Evolutionary conservation across 1,139 yeast species (phyloP), one percentile per base, ranked within the genome.

Genomic region (Zygoascus hellenicus): DNA sequence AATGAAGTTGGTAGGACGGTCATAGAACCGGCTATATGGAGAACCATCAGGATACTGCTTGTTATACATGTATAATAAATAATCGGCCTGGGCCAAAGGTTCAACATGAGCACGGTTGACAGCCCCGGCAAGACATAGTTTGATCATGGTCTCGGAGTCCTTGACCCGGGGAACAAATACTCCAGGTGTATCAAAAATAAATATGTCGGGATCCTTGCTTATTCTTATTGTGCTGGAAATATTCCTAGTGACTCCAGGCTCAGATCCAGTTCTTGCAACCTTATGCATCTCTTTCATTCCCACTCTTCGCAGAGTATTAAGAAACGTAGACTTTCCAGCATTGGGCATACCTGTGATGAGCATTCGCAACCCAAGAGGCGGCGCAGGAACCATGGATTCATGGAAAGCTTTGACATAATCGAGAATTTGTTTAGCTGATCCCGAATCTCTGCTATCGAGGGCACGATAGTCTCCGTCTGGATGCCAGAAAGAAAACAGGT

Each of bases 271-370:
- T 47, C 69, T 68, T 0, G 96, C 97, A 1, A 87, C 97, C 59
- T 84, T 84, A 51, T 72, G 72, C 38, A 62, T 53, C 26, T 60
- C 54, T 3, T 59, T 58, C 47, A 70, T 63, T 2, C 88, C 87
- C 2, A 76, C 76, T 17, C 71, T 71, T 48, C 97, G 68, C 45
- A 92, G 67, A 0, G 83, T 74, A 61, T 92, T 92, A 10, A 90
- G 83, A 48, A 92, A 67, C 0, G 95, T 84, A n/a, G 96, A 86
- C 64, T 92, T 92, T 1, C 98, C 98, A n/a, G 89, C 96, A 63
- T 92, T 92, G 0, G 98, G 98, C 95, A 92, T 86, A 0, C 98
- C 98, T 9, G 85, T 81, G 43, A 92, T 79, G 71, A 90, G 72
- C 46, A 85, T 64, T 33, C 90, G 68, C 43, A 85, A 68, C 0